Evolutionary conservation across 257 asterid genomes (phyloP).

Genomic region (Apocynum venetum): DNA sequence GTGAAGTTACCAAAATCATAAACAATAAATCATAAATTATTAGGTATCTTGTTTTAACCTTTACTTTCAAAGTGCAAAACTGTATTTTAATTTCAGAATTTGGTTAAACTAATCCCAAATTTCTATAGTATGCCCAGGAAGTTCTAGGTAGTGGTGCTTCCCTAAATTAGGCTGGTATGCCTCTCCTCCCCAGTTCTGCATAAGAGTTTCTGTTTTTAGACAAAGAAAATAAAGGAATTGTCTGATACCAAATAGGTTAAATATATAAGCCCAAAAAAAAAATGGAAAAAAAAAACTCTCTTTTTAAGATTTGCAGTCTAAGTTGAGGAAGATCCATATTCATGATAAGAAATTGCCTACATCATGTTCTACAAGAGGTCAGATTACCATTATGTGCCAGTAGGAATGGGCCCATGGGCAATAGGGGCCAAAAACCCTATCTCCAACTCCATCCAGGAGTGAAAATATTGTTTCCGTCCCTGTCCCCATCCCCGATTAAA

Average conservation of each 20-base stretch:
- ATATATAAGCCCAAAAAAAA: neutral
- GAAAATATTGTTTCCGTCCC: no score
- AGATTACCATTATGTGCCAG: neutral
- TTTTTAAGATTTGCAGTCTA: neutral
- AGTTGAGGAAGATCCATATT: neutral
- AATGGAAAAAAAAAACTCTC: neutral
- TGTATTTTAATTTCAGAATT: neutral
- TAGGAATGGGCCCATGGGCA: no score
- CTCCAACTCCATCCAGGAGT: no score
- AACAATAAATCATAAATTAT: neutral
- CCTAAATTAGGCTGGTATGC: neutral
- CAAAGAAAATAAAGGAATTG: neutral
- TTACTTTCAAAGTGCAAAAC: neutral
- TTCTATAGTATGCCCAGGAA: neutral
- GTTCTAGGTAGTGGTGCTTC: no score
- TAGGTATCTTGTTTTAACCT: neutral
- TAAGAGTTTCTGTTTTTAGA: neutral
- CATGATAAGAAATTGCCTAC: neutral
- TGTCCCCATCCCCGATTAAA: no score
- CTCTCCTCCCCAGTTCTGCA: neutral
- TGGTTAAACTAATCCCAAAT: neutral
- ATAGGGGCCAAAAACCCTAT: no score
- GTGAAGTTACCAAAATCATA: neutral
- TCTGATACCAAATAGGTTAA: neutral
- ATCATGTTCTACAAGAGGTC: neutral